Evolutionary conservation across 2,329 filamentous ascomycete species (phyloP).

Genomic region (Albifimbria verrucaria): DNA sequence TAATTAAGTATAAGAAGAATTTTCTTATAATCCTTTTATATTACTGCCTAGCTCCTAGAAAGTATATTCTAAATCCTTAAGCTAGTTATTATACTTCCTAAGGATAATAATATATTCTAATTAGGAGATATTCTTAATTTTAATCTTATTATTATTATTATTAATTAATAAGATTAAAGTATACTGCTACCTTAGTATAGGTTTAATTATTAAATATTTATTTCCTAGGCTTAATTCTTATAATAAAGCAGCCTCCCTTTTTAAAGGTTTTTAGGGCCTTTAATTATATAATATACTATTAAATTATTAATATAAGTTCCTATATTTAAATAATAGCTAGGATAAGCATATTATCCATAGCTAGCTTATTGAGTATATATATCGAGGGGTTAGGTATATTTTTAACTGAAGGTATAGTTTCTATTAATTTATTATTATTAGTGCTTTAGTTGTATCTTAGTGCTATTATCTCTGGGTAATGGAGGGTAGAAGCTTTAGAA

Average conservation of each 20-base stretch:
- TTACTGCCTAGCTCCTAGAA: neutral
- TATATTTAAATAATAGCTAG: neutral
- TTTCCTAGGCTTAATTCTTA: neutral
- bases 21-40: neutral
- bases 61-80: neutral
- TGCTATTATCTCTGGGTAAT: neutral
- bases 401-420: neutral
- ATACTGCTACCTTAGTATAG: neutral
- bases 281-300: conserved; percentile 1
- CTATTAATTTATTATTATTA: neutral
- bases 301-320: neutral
- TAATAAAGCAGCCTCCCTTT: conserved; percentile 2
- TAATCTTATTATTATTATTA: conserved; percentile 5
- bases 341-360: neutral
- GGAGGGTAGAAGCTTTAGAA: neutral
- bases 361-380: neutral
- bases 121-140: conserved; percentile 1
- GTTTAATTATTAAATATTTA: neutral
- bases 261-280: conserved; percentile 4
- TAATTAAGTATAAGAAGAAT: neutral
- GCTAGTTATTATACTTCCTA: conserved; percentile 1
- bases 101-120: neutral
- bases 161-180: neutral
- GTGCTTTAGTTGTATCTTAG: neutral
- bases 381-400: neutral